phyloP scores from a whole-genome alignment of 2,329 filamentous ascomycete genomes.

The Botrytis deweyae region DNA sequence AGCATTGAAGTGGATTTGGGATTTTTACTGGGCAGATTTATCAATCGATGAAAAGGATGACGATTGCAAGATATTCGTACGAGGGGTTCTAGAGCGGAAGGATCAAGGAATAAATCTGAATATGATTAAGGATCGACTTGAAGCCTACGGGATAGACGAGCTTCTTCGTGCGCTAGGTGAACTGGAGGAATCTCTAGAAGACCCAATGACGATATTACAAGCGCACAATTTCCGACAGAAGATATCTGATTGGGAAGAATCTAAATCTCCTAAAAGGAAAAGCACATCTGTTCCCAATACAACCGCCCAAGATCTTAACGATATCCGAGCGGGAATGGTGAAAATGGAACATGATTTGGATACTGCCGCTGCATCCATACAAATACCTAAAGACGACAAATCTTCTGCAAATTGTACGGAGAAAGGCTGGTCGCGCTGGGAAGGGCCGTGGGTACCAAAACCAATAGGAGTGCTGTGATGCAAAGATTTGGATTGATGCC shows the following conservation, averaged over 20 bases:
- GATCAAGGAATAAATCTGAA: conserved; percentile 28
- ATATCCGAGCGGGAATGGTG: conserved; percentile 29
- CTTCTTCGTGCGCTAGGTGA: conserved; percentile 31
- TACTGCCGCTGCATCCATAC: background rate
- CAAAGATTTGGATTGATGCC: background rate
- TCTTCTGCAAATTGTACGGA: background rate
- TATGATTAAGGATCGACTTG: conserved; percentile 25
- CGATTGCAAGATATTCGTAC: conserved; percentile 32
- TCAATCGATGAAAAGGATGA: conserved; percentile 26
- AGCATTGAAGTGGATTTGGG: conserved; percentile 83
- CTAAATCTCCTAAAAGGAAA: background rate
- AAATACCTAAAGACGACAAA: background rate
- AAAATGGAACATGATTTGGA: conserved; percentile 30
- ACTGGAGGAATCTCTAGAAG: conserved; percentile 26
- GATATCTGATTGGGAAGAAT: conserved; percentile 37
- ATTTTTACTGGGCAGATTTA: conserved; percentile 73
- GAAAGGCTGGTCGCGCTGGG: conserved; percentile 24
- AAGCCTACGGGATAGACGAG: conserved; percentile 28
- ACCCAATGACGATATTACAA: conserved; percentile 27
- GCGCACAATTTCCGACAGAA: conserved; percentile 45
- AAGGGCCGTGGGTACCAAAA: conserved; percentile 29
- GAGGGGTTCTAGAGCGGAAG: conserved; percentile 29
- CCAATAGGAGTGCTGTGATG: conserved; percentile 26
- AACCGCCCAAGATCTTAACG: conserved; percentile 23
- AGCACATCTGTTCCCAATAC: background rate